These are phyloP conservation scores for Salix caprea DNA, from an alignment of 345 rosid genomes.

Conservation along the genomic window DNA sequence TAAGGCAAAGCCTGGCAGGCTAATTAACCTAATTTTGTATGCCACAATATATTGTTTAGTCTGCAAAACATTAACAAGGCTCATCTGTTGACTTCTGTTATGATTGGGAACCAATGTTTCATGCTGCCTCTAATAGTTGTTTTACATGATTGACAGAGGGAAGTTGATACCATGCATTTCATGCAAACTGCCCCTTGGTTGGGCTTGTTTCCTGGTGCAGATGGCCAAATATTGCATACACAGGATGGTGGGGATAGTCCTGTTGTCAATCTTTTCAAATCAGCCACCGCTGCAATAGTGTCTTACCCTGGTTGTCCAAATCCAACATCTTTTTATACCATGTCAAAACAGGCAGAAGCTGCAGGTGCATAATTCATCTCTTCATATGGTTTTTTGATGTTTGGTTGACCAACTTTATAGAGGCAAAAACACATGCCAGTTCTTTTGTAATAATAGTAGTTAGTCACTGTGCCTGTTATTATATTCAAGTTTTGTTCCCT, in stretches of 20 bases:
- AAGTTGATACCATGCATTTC: slow-evolving; percentile 74
- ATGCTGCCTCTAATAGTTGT: slow-evolving; percentile 21
- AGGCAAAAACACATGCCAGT: not conserved
- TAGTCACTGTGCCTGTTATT: not conserved
- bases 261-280: slow-evolving; percentile 77
- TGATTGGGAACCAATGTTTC: slow-evolving; percentile 6
- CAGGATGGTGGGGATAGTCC: slow-evolving; percentile 90
- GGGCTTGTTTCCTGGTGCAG: slow-evolving; percentile 75
- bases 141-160: slow-evolving; percentile 56
- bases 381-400: not conserved
- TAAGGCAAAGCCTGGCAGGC: not conserved
- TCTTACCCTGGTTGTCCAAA: slow-evolving; percentile 70
- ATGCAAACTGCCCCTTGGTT: slow-evolving; percentile 98
- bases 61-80: not conserved
- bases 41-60: slow-evolving; percentile 4
- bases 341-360: slow-evolving; percentile 99
- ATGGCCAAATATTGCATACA: slow-evolving; percentile 79
- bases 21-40: not conserved
- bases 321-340: slow-evolving; percentile 79
- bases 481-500: not conserved
- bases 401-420: not conserved
- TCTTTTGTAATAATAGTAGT: not conserved
- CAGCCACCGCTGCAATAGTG: slow-evolving; percentile 69
- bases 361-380: slow-evolving; percentile 52
- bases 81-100: slow-evolving; percentile 4